Evolutionary conservation across 805 yeast genomes (phyloP), one percentile per base, ranked within the genome.

Genomic region (Cyberlindnera xishuangbannaensis): DNA sequence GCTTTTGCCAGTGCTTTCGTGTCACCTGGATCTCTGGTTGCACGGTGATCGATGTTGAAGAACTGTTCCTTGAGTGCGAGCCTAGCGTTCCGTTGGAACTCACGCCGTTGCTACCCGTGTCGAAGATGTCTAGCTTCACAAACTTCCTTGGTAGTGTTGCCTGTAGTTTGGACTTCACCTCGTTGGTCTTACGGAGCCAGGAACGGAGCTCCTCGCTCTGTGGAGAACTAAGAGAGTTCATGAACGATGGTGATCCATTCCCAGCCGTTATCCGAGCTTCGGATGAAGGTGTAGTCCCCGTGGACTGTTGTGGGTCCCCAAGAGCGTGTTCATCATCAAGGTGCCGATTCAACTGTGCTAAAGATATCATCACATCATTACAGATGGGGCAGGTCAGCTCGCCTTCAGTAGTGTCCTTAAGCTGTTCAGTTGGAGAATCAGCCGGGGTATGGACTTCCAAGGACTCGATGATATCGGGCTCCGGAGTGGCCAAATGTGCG

Each of bases 311-410:
- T 20, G 23, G 23, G 11, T 20, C 23, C n/a, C n/a, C n/a, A n/a
- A n/a, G n/a, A 9, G 23, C 13, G 51, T 85, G 95, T 7, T 57
- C 71, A 37, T 71, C 80, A 51, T 86, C 95, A 18, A 85, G 56
- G 55, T 85, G 95, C 27, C 65, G 63, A 52, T 83, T 83, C 36
- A 84, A 60, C 40, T 73, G 79, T 12, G 44, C 31, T 25, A 78
- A 53, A 6, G 71, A 66, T 6, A 72, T 56, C 78, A 81, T 76
- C 2, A 55, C 30, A 37, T 76, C 80, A 11, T 62, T 56, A 50
- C 95, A 85, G 2, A 85, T 78, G 2, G 95, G 95, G 48, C 95
- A 85, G 13, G 33, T 20, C 12, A 52, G 31, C 3, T 37, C 32
- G 7, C 18, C 31, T 8, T 8, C 17, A 7, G 11, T n/a, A 7